These are phyloP conservation scores for Gliomastix tumulicola DNA, from an alignment of 2,329 filamentous ascomycete genomes.

Conservation along the genomic window DNA sequence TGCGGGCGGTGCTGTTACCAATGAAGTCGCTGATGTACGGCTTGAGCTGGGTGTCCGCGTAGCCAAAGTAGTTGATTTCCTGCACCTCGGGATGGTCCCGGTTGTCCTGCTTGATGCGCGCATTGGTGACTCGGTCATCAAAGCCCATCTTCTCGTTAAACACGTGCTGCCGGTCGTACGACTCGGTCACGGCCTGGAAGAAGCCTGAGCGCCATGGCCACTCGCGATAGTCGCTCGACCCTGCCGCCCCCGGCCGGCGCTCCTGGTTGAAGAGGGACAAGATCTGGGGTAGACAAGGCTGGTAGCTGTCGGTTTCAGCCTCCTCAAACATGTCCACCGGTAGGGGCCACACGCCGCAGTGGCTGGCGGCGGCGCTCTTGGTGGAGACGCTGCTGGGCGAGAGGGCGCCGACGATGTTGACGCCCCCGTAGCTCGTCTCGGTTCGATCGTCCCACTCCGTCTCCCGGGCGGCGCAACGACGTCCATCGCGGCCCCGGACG, in stretches of 20 bases:
- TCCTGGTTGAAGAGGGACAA: constrained; percentile 10
- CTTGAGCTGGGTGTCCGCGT: constrained; percentile 27
- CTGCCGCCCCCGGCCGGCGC: constrained; percentile 5
- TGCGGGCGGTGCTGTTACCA: constrained; percentile 14
- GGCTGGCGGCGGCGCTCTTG: constrained; percentile 23
- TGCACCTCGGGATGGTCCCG: too few relatives aligned
- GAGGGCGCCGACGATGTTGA: constrained; percentile 20
- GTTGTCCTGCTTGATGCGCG: constrained; percentile 7
- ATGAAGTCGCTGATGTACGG: constrained; percentile 28
- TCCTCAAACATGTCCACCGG: constrained; percentile 26
- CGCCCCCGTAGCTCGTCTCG: constrained; percentile 19
- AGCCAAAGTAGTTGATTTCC: constrained; percentile 37
- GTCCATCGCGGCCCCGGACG: constrained; percentile 7
- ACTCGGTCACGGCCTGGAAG: constrained; percentile 10
- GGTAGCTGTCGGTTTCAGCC: constrained; percentile 25
- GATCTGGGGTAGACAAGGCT: constrained; percentile 24
- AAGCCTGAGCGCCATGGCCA: constrained; percentile 7
- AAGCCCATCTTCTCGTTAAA: constrained; percentile 13
- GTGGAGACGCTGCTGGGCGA: constrained; percentile 25
- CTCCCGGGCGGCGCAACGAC: constrained; percentile 1
- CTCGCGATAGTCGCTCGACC: constrained; percentile 6
- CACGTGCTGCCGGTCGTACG: constrained; percentile 8
- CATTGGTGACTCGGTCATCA: constrained; percentile 9
- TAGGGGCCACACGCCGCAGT: constrained; percentile 25
- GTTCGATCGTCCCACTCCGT: constrained; percentile 9